These are phyloP conservation scores for Plasmodium gallinaceum DNA, from an alignment of 169 alveolate genomes.

Conservation along the genomic window DNA sequence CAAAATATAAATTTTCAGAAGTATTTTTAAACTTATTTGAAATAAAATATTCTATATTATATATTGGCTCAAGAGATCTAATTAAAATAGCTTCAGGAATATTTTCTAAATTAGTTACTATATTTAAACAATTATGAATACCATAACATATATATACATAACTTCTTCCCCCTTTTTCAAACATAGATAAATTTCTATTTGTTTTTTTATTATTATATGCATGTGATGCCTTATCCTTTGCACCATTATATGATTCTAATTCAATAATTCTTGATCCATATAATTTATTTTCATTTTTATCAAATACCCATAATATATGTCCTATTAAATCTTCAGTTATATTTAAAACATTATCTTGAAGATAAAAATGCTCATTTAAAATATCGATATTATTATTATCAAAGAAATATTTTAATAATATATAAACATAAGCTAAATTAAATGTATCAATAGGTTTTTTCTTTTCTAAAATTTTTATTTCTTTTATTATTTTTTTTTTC, in stretches of 20 bases:
- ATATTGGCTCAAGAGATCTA: slow-evolving; percentile 76
- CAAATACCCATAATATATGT: slow-evolving; percentile 52
- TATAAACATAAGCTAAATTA: slow-evolving; percentile 24
- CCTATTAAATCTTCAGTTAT: slow-evolving; percentile 63
- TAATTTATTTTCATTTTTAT: slow-evolving; percentile 21
- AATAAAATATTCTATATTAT: slow-evolving; percentile 4
- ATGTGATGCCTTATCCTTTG: slow-evolving; percentile 78
- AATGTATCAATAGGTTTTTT: slow-evolving; percentile 1
- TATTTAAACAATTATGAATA: slow-evolving; percentile 74
- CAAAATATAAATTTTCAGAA: background rate
- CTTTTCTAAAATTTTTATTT: background rate
- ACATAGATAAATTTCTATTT: slow-evolving; percentile 73
- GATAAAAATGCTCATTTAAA: slow-evolving; percentile 52
- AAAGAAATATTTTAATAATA: slow-evolving; percentile 48
- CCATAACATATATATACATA: slow-evolving; percentile 81
- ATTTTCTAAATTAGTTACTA: slow-evolving; percentile 69
- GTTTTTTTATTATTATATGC: slow-evolving; percentile 76
- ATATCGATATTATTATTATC: slow-evolving; percentile 29
- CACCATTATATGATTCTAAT: slow-evolving; percentile 78
- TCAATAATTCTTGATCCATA: slow-evolving; percentile 70
- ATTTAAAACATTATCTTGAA: slow-evolving; percentile 41
- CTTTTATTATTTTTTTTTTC: background rate
- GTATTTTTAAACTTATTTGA: slow-evolving; percentile 24
- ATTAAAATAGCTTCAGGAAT: slow-evolving; percentile 79
- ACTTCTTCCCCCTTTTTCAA: slow-evolving; percentile 75